These are phyloP conservation scores for Pichia sp. DNA, from an alignment of 1,139 yeast genomes.

Conservation along the genomic window DNA sequence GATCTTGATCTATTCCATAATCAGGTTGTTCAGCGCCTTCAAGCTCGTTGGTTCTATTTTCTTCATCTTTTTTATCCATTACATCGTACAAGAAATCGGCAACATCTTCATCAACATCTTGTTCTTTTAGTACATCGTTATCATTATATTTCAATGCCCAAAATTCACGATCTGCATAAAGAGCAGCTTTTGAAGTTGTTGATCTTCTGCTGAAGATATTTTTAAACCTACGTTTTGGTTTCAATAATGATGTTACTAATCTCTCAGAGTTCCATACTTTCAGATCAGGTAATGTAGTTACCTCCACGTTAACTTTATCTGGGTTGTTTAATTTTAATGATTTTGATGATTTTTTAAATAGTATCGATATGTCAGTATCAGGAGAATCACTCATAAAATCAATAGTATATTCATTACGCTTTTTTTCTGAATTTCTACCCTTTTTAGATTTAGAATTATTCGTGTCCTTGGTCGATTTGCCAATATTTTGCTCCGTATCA, in stretches of 20 bases:
- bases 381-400: constrained; percentile 45
- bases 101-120: constrained; percentile 20
- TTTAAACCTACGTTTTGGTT: constrained; percentile 38
- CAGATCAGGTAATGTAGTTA: constrained; percentile 64
- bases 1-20: constrained; percentile 14
- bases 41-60: constrained; percentile 15
- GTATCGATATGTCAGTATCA: constrained; percentile 32
- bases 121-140: constrained; percentile 26
- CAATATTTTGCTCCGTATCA: not conserved
- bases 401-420: constrained; percentile 3
- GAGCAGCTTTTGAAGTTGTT: constrained; percentile 1
- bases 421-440: not conserved
- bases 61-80: constrained; percentile 19
- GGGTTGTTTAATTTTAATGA: constrained; percentile 39
- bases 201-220: constrained; percentile 11
- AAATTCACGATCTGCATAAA: constrained; percentile 49
- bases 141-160: constrained; percentile 66
- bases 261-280: constrained; percentile 64
- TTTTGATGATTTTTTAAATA: constrained; percentile 47
- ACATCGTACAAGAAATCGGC: constrained; percentile 27
- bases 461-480: not conserved
- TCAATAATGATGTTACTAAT: constrained; percentile 62
- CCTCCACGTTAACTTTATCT: constrained; percentile 27
- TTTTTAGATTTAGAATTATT: not conserved
- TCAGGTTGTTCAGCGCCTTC: constrained; percentile 16